These are phyloP conservation scores for Hemileia vastatrix DNA, from an alignment of 1,284 basidiomycete genomes.

Conservation along the genomic window DNA sequence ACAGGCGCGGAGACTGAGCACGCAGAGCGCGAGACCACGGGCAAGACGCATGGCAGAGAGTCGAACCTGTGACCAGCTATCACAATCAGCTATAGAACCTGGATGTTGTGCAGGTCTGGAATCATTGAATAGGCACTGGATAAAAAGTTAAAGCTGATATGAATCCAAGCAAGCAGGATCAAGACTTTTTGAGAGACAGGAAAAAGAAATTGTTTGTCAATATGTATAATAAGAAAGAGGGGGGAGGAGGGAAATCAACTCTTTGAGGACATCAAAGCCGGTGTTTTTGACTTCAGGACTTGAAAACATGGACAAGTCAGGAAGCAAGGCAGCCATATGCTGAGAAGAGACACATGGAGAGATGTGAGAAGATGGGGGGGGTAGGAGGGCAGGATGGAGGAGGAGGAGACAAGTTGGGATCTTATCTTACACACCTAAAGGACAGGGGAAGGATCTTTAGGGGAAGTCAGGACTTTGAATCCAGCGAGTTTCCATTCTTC, in stretches of 20 bases:
- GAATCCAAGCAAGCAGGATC: conserved; percentile 66
- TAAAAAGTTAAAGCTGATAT: conserved; percentile 73
- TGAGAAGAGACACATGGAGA: neutral
- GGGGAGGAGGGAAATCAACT: too few relatives aligned
- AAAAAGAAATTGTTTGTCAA: neutral
- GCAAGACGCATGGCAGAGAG: too few relatives aligned
- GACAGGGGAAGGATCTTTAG: conserved; percentile 63
- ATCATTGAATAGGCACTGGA: conserved; percentile 71
- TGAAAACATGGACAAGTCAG: conserved; percentile 43
- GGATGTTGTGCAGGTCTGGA: too few relatives aligned
- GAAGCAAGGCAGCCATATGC: conserved; percentile 34
- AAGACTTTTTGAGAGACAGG: conserved; percentile 51
- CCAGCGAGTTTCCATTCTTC: conserved; percentile 96
- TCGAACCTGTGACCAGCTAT: too few relatives aligned
- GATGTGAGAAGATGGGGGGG: too few relatives aligned
- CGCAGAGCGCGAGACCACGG: too few relatives aligned
- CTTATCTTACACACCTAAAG: conserved; percentile 74
- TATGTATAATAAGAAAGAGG: too few relatives aligned
- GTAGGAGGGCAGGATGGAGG: too few relatives aligned
- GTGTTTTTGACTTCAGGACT: conserved; percentile 83
- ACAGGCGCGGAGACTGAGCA: too few relatives aligned
- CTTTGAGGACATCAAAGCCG: conserved; percentile 73
- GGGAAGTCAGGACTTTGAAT: conserved; percentile 76
- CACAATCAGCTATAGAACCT: too few relatives aligned
- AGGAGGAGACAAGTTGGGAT: too few relatives aligned